Evolutionary conservation across 441 rosid genomes (phyloP).

Genomic region (Rhodomyrtus psidioides): DNA sequence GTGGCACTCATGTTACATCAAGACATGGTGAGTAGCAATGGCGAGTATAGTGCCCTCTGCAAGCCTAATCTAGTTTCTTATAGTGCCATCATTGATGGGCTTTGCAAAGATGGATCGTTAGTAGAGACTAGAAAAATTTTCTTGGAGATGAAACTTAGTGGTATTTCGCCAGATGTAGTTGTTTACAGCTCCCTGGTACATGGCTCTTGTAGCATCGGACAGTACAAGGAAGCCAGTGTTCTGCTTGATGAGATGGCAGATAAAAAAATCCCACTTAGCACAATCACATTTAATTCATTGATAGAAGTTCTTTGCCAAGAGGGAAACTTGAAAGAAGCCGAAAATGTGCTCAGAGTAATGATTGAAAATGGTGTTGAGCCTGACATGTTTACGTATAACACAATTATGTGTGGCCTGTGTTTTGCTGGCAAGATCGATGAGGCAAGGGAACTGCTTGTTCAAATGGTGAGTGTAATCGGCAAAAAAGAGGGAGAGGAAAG

Average conservation of each 20-base stretch:
- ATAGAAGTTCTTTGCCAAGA: conserved; percentile 8
- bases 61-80: conserved; percentile 10
- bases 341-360: conserved; percentile 6
- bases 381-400: conserved; percentile 4
- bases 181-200: conserved; percentile 9
- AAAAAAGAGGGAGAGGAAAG: too few species aligned
- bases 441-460: conserved; percentile 6
- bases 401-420: conserved; percentile 16
- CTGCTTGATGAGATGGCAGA: conserved; percentile 16
- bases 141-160: conserved; percentile 6
- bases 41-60: not conserved
- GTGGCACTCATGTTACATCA: conserved; percentile 19
- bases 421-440: conserved; percentile 5
- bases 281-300: conserved; percentile 10
- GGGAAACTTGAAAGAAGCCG: conserved; percentile 9
- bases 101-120: conserved; percentile 6
- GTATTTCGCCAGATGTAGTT: conserved; percentile 1
- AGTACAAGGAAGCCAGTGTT: conserved; percentile 4
- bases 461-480: not conserved
- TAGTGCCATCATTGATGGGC: not conserved
- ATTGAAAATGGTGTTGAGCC: conserved; percentile 2
- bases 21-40: conserved; percentile 10
- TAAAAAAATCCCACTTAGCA: conserved; percentile 1
- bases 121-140: conserved; percentile 12
- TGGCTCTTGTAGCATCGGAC: conserved; percentile 10